Evolutionary conservation across 2,329 filamentous ascomycete species (phyloP).

Genomic region (Fusarium sp.): DNA sequence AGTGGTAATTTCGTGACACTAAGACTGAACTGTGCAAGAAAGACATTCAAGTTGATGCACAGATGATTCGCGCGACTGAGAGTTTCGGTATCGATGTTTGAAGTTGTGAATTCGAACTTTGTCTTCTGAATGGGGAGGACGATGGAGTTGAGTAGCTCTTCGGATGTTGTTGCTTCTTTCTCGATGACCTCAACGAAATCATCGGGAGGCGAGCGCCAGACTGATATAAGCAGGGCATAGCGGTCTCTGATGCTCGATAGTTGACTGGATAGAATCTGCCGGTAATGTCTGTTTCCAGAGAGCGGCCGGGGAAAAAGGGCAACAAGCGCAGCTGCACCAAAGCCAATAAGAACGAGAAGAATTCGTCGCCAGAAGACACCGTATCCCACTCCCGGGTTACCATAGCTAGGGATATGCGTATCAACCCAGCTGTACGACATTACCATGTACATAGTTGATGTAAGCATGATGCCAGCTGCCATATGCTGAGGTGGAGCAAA

Average conservation of each 20-base stretch:
- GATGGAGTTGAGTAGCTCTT: constrained; percentile 12
- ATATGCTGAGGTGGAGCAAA: constrained; percentile 32
- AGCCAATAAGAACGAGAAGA: constrained; percentile 18
- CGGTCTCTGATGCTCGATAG: constrained; percentile 11
- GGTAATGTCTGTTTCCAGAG: constrained; percentile 11
- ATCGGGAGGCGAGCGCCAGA: constrained; percentile 4
- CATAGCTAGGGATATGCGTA: constrained; percentile 29
- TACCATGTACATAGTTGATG: constrained; percentile 34
- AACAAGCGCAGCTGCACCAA: constrained; percentile 9
- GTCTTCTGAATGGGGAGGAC: constrained; percentile 11
- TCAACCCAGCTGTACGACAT: constrained; percentile 37
- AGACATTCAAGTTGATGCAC: constrained; percentile 18
- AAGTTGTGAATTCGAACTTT: constrained; percentile 22
- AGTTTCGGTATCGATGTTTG: constrained; percentile 12
- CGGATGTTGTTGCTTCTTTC: constrained; percentile 7
- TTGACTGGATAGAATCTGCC: constrained; percentile 15
- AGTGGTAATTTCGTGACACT: constrained; percentile 4
- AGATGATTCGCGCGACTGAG: constrained; percentile 12
- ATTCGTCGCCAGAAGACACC: constrained; percentile 16
- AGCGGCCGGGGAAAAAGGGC: constrained; percentile 6
- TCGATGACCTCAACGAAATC: constrained; percentile 14
- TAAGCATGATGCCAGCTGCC: constrained; percentile 34
- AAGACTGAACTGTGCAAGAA: constrained; percentile 16
- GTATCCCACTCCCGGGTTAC: constrained; percentile 21
- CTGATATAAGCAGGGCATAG: constrained; percentile 7